Evolutionary conservation across 805 yeast genomes (phyloP), one percentile per base, ranked within the genome.

Genomic region (Nakazawaea molendinolei): DNA sequence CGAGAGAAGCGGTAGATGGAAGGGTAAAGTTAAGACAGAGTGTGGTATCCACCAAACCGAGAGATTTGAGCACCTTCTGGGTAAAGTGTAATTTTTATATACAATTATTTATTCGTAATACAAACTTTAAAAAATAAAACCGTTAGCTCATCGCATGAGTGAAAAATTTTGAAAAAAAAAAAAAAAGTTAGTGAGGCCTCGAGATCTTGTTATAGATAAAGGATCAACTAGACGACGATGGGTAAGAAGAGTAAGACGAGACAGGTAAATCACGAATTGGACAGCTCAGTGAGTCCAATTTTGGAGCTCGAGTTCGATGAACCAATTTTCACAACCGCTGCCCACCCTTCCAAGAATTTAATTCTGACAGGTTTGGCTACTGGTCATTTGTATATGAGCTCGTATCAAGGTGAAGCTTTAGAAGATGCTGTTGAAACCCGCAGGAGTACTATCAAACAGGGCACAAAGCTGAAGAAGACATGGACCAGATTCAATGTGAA

Each of bases 1-100:
- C 52, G 97, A 90, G 57, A 73, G 97, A 45, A 76, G 92, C n/a
- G 97, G 97, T 1, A 74, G 97, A 51, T 90, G 97, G 97, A 81
- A 83, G 65, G 97, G 96, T 2, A 73, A 81, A 54, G 70, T 76
- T 8, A 90, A 90, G 64, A 86, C 95, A 1, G 97, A 90, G 56
- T 90, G 97, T 61, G 97, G 97, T 3, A 87, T 90, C 36, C 97
- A 90, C 52, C 83, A 80, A 48, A 74, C 89, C 1, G 71, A 79
- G 18, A 74, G 83, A 44, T 90, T 83, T 53, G 76, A 83, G 0
- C 68, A 83, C 50, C 82, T 60, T 48, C 53, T 79, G 40, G 52
- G 33, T 18, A 8, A 15, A 17, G 16, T 19, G 18, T 29, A 29
- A 29, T 19, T 8, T 29, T 29, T 29, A 8, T 29, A 17, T 28